These are phyloP conservation scores for Lipomyces orientalis DNA, from an alignment of 805 yeast species.

Conservation along the genomic window DNA sequence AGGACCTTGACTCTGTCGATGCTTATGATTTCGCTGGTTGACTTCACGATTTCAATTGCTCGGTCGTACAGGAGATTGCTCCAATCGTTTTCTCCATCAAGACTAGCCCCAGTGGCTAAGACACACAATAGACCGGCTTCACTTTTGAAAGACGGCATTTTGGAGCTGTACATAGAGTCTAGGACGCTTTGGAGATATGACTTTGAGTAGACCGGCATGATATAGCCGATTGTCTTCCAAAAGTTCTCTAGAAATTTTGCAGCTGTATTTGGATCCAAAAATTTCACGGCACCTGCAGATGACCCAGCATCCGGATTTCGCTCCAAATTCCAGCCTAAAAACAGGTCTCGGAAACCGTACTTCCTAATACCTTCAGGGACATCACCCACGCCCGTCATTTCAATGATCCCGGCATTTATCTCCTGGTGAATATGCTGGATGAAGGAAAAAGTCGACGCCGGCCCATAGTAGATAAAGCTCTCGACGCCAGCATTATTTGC, in stretches of 20 bases:
- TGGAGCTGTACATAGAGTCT: constrained; percentile 19
- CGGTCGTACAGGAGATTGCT: constrained; percentile 18
- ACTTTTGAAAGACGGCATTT: constrained; percentile 1
- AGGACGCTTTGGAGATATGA: constrained; percentile 21
- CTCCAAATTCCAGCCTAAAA: constrained; percentile 24
- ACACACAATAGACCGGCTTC: constrained; percentile 29
- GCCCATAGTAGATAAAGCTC: constrained; percentile 36
- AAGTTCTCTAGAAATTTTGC: constrained; percentile 25
- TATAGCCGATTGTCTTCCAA: constrained; percentile 25
- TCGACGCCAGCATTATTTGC: constrained; percentile 28
- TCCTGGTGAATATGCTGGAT: constrained; percentile 37
- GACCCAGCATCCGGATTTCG: not conserved
- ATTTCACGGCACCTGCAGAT: constrained; percentile 13
- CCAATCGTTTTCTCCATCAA: constrained; percentile 31
- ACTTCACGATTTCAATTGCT: constrained; percentile 21
- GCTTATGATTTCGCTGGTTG: constrained; percentile 22
- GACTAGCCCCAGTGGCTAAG: constrained; percentile 32
- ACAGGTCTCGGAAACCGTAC: constrained; percentile 34
- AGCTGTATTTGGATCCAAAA: constrained; percentile 25
- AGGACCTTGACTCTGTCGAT: constrained; percentile 33
- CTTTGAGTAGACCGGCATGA: constrained; percentile 32
- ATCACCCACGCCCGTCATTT: constrained; percentile 32
- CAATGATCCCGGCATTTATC: constrained; percentile 25
- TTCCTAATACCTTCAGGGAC: constrained; percentile 34
- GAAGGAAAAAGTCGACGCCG: constrained; percentile 36